Evolutionary conservation across 2,329 filamentous ascomycete genomes (phyloP).

Genomic region (Pseudopyricularia javanii): DNA sequence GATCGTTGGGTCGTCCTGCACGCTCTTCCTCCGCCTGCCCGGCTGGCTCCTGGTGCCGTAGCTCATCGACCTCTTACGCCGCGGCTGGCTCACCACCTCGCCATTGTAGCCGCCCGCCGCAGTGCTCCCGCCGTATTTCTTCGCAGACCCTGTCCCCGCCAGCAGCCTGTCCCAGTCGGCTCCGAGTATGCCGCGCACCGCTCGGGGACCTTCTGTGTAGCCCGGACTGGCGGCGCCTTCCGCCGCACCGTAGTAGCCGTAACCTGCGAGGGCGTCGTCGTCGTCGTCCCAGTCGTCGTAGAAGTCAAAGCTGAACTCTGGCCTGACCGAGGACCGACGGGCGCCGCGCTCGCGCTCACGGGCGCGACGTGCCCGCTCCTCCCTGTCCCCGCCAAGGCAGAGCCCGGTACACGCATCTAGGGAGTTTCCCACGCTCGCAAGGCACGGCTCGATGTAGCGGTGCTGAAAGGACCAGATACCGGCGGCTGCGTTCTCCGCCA

Average conservation of each 20-base stretch:
- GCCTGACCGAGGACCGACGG: constrained; percentile 32
- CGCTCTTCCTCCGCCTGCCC: constrained; percentile 28
- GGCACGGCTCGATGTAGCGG: constrained; percentile 71
- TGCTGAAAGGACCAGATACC: constrained; percentile 84
- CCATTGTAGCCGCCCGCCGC: constrained; percentile 15
- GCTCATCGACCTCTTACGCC: constrained; percentile 72
- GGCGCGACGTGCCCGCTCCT: constrained; percentile 59
- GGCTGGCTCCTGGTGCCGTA: constrained; percentile 56
- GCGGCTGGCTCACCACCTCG: constrained; percentile 50
- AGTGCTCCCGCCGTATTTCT: constrained; percentile 18
- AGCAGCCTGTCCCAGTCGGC: constrained; percentile 80
- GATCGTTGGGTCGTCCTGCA: constrained; percentile 69
- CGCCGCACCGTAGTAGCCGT: constrained; percentile 2
- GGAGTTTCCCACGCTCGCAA: constrained; percentile 52
- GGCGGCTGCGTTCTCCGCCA: constrained; percentile 82
- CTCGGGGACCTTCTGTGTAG: constrained; percentile 16
- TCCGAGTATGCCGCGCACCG: constrained; percentile 14
- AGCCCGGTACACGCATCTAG: constrained; percentile 61
- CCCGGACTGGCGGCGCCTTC: constrained; percentile 33
- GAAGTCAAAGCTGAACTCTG: constrained; percentile 88
- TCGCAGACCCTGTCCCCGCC: constrained; percentile 48
- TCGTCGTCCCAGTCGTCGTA: constrained; percentile 91
- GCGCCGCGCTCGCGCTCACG: constrained; percentile 47
- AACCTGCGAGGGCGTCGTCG: constrained; percentile 18
- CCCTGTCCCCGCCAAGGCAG: constrained; percentile 53